Evolutionary conservation across 2,329 filamentous ascomycete genomes (phyloP).

Genomic region (Apiospora koreana): DNA sequence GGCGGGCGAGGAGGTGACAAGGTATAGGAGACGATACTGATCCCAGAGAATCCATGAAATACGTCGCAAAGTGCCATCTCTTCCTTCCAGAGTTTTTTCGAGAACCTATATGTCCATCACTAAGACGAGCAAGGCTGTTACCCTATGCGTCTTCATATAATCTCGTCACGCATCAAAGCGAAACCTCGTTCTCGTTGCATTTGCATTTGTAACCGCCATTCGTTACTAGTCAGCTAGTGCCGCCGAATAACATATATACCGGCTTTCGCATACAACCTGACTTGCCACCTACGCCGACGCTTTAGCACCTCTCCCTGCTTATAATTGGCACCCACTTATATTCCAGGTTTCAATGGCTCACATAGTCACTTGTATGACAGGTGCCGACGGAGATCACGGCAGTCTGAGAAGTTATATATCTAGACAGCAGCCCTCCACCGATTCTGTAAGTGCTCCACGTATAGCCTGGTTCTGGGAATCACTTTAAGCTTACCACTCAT

Average conservation of each 20-base stretch:
- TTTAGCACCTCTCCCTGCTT: conserved; percentile 32
- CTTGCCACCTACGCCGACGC: conserved; percentile 28
- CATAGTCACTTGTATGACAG: conserved; percentile 60
- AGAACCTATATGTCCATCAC: conserved; percentile 22
- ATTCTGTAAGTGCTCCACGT: conserved; percentile 42
- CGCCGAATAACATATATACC: background rate
- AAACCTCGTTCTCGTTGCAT: conserved; percentile 20
- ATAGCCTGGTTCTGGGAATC: conserved; percentile 7
- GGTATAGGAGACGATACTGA: background rate
- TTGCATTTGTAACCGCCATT: conserved; percentile 19
- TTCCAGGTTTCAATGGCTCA: conserved; percentile 55
- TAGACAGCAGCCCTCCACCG: conserved; percentile 46
- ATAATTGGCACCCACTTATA: conserved; percentile 32
- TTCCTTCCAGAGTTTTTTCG: conserved; percentile 4
- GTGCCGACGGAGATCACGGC: conserved; percentile 41
- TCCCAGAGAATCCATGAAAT: background rate
- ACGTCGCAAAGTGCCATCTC: background rate
- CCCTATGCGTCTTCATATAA: conserved; percentile 27
- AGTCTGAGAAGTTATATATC: conserved; percentile 51
- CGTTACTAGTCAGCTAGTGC: conserved; percentile 15
- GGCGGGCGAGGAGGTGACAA: background rate
- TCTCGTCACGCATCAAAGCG: conserved; percentile 21
- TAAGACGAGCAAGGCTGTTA: conserved; percentile 21
- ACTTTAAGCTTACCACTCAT: background rate
- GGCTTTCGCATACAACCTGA: conserved; percentile 23